These are phyloP conservation scores for Trametes coccinea DNA, from an alignment of 768 basidiomycete genomes.

Conservation along the genomic window DNA sequence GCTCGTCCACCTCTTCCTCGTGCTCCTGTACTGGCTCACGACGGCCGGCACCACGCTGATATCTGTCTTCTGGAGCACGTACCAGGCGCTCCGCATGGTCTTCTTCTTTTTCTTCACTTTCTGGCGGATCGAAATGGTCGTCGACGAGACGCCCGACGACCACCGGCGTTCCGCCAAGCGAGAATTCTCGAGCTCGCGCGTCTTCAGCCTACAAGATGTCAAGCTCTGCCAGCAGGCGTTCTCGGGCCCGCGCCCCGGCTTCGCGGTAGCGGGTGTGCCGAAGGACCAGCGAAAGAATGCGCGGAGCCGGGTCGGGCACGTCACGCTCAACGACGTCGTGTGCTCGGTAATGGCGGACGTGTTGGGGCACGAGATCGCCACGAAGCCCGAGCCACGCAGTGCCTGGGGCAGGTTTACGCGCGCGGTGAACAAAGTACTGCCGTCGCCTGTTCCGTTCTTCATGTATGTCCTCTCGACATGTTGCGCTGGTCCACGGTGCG, in stretches of 20 bases:
- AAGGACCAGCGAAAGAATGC: conserved; percentile 17
- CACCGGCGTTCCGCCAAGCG: conserved; percentile 7
- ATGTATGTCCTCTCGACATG: conserved; percentile 15
- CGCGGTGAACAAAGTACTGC: conserved; percentile 14
- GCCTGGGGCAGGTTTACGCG: conserved; percentile 9
- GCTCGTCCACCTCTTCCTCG: conserved; percentile 20
- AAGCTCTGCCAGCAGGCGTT: conserved; percentile 28
- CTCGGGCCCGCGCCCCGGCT: conserved; percentile 23
- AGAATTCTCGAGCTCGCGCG: conserved; percentile 26
- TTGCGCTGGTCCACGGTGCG: background rate
- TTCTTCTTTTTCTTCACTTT: conserved; percentile 22
- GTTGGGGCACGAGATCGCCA: conserved; percentile 15
- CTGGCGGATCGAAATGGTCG: conserved; percentile 30
- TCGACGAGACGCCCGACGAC: conserved; percentile 12
- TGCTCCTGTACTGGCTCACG: conserved; percentile 20
- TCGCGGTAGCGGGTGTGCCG: conserved; percentile 21
- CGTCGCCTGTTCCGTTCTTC: conserved; percentile 26
- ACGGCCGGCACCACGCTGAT: conserved; percentile 4
- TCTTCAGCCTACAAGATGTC: conserved; percentile 25
- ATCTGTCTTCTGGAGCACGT: conserved; percentile 21
- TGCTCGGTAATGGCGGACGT: conserved; percentile 29
- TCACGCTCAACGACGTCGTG: conserved; percentile 30
- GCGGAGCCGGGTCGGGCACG: conserved; percentile 18
- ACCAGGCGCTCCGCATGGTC: conserved; percentile 18
- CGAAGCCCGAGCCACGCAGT: conserved; percentile 9